Evolutionary conservation across 148 eudicot genomes (phyloP).

Genomic region (Cornus florida): DNA sequence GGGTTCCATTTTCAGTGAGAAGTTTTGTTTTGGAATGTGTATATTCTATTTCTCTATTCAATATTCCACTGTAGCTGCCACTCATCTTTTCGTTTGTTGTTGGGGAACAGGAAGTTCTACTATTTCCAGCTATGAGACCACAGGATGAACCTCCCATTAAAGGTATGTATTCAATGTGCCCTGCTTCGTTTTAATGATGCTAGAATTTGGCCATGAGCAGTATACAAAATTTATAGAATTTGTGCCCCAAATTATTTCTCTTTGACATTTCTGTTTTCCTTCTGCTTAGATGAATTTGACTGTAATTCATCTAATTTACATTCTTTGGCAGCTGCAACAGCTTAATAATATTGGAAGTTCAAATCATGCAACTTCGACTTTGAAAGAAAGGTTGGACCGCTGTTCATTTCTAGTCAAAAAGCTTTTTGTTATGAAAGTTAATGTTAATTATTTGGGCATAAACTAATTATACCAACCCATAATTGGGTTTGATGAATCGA

Average conservation of each 20-base stretch:
- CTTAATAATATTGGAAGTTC: neutral
- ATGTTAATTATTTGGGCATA: neutral
- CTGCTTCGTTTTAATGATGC: neutral
- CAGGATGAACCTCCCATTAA: slow-evolving; percentile 79
- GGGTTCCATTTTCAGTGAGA: neutral
- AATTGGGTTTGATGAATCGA: neutral
- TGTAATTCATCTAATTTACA: neutral
- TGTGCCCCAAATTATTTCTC: neutral
- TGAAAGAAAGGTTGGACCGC: neutral
- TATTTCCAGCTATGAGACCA: slow-evolving; percentile 96
- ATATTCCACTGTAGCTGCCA: neutral
- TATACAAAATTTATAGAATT: too few species aligned
- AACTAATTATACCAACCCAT: neutral
- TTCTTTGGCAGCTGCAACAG: slow-evolving; percentile 5
- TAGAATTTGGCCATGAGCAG: neutral
- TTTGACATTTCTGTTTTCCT: neutral
- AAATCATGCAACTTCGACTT: neutral
- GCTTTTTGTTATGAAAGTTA: neutral
- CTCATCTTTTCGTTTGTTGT: neutral
- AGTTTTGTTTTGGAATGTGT: neutral
- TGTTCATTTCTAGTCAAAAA: neutral
- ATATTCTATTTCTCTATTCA: too few species aligned
- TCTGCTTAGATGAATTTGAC: neutral
- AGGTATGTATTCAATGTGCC: slow-evolving; percentile 24
- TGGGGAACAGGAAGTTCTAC: slow-evolving; percentile 76